A percentile compares a stretch with the other conserved stretches of the same genome.
Evolutionary conservation across 2,329 filamentous ascomycete genomes (phyloP).

Genomic region (Cytospora mali): DNA sequence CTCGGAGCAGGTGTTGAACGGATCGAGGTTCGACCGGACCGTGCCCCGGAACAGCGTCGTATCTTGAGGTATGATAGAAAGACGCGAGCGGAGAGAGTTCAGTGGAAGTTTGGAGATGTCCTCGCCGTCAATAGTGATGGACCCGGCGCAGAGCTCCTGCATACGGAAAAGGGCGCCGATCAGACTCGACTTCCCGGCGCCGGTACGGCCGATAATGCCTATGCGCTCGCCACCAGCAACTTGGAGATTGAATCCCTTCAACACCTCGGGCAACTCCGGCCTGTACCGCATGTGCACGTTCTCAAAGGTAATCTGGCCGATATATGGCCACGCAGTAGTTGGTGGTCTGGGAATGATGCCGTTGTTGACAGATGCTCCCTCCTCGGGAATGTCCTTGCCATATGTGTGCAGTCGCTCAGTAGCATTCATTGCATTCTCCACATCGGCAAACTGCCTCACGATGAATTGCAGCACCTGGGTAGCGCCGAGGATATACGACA

Average conservation of each 20-base stretch:
- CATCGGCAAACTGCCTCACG: too few relatives aligned
- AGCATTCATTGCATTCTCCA: too few relatives aligned
- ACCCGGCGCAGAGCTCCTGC: slow-evolving; percentile 64
- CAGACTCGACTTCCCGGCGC: slow-evolving; percentile 81
- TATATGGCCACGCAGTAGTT: too few relatives aligned
- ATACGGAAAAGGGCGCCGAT: slow-evolving; percentile 82
- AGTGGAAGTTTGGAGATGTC: slow-evolving; percentile 75
- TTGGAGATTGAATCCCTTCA: slow-evolving; percentile 58
- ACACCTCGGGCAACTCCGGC: slow-evolving; percentile 65
- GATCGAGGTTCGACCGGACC: slow-evolving; percentile 10
- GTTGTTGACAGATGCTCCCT: too few relatives aligned
- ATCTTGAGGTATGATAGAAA: slow-evolving; percentile 84
- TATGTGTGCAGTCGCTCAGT: too few relatives aligned
- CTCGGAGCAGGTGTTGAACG: slow-evolving; percentile 12
- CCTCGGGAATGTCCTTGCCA: too few relatives aligned
- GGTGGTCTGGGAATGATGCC: too few relatives aligned
- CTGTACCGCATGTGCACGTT: too few relatives aligned
- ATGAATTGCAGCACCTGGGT: too few relatives aligned
- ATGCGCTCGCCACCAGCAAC: slow-evolving; percentile 4
- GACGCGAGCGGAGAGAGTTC: slow-evolving; percentile 72
- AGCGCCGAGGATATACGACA: too few relatives aligned
- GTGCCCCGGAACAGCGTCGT: slow-evolving; percentile 73
- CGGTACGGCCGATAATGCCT: slow-evolving; percentile 74
- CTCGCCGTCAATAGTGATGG: slow-evolving; percentile 66
- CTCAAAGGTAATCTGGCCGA: too few relatives aligned